These are phyloP conservation scores for Boletus reticulatus DNA, from an alignment of 768 basidiomycete species.

Conservation along the genomic window DNA sequence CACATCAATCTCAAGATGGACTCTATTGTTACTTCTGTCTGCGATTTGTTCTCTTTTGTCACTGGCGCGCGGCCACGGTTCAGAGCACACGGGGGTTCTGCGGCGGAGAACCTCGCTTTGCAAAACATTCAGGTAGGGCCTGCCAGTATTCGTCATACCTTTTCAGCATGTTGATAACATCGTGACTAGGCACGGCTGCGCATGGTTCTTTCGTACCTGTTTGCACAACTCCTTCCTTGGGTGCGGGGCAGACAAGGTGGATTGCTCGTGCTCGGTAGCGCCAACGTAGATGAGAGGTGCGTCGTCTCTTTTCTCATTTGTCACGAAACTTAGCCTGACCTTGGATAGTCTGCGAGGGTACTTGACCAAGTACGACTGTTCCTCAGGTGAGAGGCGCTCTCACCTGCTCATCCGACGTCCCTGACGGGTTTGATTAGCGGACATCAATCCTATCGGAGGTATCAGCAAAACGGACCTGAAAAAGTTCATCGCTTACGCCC, in stretches of 20 bases:
- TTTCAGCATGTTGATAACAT: background rate
- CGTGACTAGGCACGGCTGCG: slow-evolving; percentile 74
- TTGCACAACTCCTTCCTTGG: slow-evolving; percentile 94
- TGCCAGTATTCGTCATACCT: background rate
- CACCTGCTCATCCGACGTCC: background rate
- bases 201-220: slow-evolving; percentile 94
- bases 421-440: slow-evolving; percentile 50
- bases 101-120: slow-evolving; percentile 90
- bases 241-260: slow-evolving; percentile 82
- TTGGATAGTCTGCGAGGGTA: slow-evolving; percentile 82
- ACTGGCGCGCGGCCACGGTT: slow-evolving; percentile 75
- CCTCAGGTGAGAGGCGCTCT: slow-evolving; percentile 54
- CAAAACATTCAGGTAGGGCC: slow-evolving; percentile 87
- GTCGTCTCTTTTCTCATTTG: background rate
- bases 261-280: slow-evolving; percentile 92
- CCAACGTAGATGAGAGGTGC: slow-evolving; percentile 97
- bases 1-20: slow-evolving; percentile 98
- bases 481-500: slow-evolving; percentile 88
- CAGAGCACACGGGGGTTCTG: slow-evolving; percentile 80
- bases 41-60: slow-evolving; percentile 78
- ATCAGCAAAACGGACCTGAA: slow-evolving; percentile 98
- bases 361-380: slow-evolving; percentile 97
- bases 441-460: slow-evolving; percentile 97
- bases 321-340: background rate
- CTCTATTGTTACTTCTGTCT: slow-evolving; percentile 77